These are phyloP conservation scores for Fusarium torreyae DNA, from an alignment of 2,329 filamentous ascomycete species.

Conservation along the genomic window DNA sequence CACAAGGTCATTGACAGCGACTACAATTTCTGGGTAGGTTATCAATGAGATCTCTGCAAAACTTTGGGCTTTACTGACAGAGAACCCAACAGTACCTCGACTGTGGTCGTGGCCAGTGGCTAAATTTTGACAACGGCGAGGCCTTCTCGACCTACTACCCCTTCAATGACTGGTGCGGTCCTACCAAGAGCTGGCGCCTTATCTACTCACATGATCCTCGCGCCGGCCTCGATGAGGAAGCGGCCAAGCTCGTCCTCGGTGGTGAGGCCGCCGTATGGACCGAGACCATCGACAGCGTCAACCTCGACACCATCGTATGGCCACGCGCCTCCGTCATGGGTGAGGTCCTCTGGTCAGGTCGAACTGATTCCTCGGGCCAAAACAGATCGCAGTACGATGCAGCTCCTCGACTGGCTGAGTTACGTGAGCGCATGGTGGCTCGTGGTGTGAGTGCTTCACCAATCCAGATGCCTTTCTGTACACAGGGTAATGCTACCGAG, in stretches of 20 bases:
- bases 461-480: slow-evolving; percentile 74
- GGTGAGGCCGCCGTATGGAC: slow-evolving; percentile 88
- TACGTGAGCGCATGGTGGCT: slow-evolving; percentile 81
- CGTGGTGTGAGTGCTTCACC: slow-evolving; percentile 75
- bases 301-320: slow-evolving; percentile 83
- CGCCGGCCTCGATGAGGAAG: slow-evolving; percentile 71
- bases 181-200: slow-evolving; percentile 84
- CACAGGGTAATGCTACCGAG: slow-evolving; percentile 50
- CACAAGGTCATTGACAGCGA: slow-evolving; percentile 82
- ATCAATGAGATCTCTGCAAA: background rate
- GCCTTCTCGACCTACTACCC: slow-evolving; percentile 72
- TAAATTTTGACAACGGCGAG: slow-evolving; percentile 75
- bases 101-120: slow-evolving; percentile 85
- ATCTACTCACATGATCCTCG: slow-evolving; percentile 86
- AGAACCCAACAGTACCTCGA: slow-evolving; percentile 76
- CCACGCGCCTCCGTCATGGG: slow-evolving; percentile 80
- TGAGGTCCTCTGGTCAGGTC: slow-evolving; percentile 86
- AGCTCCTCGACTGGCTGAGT: slow-evolving; percentile 78
- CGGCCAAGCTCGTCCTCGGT: slow-evolving; percentile 79
- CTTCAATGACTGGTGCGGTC: slow-evolving; percentile 85
- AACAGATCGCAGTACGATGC: slow-evolving; percentile 82
- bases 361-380: slow-evolving; percentile 73
- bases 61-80: slow-evolving; percentile 36
- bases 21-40: slow-evolving; percentile 81
- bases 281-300: slow-evolving; percentile 83